Base-by-base conservation (phyloP, 371 early-diverging fungal genomes). In the Circinella umbellata region DNA sequence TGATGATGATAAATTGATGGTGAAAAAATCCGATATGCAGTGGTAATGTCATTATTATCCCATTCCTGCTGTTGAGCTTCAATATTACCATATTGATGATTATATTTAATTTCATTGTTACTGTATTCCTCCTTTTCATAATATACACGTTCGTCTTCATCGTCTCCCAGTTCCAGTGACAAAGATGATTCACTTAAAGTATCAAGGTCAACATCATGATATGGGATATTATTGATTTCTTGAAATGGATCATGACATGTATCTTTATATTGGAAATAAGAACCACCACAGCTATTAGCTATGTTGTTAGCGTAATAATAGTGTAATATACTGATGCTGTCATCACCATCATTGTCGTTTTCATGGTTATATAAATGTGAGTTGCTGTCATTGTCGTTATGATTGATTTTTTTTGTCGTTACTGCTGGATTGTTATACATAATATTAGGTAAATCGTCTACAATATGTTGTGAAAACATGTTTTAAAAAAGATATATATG, bases 161-260 rank as follows among this genome's bases (percentile, higher is more conserved):
- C 57, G 14, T 57, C 57, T 57, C 2, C 57, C 3, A 27, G 7
- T 34, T 57, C 57, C 27, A 57, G 27, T 18, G 57, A 57, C 14
- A 57, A n/a, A 27, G 57, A 27, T 34, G 57, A 57, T 7, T 57
- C 57, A n/a, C 37, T 57, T 5, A 14, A 5, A 27, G 57, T 7
- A 34, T 57, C 57, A 34, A 34, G 34, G 20, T 57, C 18, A 3
- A 27, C 57, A 57, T 57, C 6, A 34, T 57, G 27, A 14, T 57
- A 34, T 27, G 57, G 57, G 1, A 5, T n/a, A n/a, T 51, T 51
- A 5, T 51, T 51, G 15, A 27, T 27, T 57, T 57, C 57, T 57
- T 57, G 57, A 34, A 57, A 57, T 9, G 57, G 57, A 57, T 57
- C 57, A 57, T 34, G 57, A 14, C 57, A 27, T 10, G n/a, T 13